Conservation (phyloP, 768 basidiomycete species). For the Collybiopsis confluens region DNA sequence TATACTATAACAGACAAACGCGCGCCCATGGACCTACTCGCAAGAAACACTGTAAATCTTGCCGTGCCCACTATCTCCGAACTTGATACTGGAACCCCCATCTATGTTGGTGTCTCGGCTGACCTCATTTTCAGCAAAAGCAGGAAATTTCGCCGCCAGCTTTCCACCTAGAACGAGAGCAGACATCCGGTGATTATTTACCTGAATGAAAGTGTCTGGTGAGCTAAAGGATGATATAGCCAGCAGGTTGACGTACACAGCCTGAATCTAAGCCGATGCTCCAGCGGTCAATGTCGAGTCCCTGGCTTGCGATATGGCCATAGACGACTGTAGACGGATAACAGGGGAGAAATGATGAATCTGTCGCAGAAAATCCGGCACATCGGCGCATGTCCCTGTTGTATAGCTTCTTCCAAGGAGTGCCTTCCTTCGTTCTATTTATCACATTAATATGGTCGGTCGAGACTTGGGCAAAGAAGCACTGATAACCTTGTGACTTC, state of each 20-base stretch:
- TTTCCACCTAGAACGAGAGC: constrained; percentile 55
- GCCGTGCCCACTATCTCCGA: constrained; percentile 54
- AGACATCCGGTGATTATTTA: constrained; percentile 59
- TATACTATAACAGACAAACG: no score
- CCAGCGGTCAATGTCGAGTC: constrained; percentile 80
- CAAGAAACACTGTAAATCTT: constrained; percentile 53
- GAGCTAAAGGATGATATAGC: background rate
- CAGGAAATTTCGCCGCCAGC: background rate
- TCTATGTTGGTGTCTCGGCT: constrained; percentile 14
- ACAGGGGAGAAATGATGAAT: constrained; percentile 44
- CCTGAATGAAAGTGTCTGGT: constrained; percentile 23
- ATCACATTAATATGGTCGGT: no score
- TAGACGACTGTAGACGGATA: constrained; percentile 79
- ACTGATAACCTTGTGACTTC: constrained; percentile 37
- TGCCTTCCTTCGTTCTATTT: constrained; percentile 44
- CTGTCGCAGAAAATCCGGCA: constrained; percentile 38
- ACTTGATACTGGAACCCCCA: constrained; percentile 33
- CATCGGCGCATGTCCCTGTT: constrained; percentile 59
- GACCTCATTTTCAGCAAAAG: constrained; percentile 12
- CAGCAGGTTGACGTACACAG: constrained; percentile 61
- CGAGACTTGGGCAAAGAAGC: background rate
- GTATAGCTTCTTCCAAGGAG: constrained; percentile 77
- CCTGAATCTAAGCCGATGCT: constrained; percentile 84
- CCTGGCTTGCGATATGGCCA: constrained; percentile 78
- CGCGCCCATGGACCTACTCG: background rate